phyloP scores from a whole-genome alignment of 176 grass and related monocot species.

The Avena sativa region DNA sequence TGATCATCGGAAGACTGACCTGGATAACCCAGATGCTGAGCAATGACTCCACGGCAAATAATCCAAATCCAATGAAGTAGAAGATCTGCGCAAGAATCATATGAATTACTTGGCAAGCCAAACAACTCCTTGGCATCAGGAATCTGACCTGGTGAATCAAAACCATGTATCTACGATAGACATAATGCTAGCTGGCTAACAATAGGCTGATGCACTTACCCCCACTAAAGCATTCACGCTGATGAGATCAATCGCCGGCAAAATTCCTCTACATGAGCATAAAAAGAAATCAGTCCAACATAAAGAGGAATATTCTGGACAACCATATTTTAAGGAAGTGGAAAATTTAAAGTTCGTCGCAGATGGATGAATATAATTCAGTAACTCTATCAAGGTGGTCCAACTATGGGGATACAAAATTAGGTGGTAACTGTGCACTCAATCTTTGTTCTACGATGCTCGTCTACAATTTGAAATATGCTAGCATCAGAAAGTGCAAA shows the following conservation, averaged over 20 bases:
- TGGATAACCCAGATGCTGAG: conserved; percentile 98
- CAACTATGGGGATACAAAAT: background rate
- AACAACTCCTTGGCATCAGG: conserved; percentile 4
- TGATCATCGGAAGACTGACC: conserved; percentile 51
- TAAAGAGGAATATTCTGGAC: background rate
- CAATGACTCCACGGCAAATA: conserved; percentile 88
- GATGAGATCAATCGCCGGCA: conserved; percentile 89
- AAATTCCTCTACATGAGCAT: conserved; percentile 75
- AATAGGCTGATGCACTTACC: conserved; percentile 52
- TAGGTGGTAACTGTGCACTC: background rate
- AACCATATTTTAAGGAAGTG: background rate
- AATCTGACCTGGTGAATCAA: background rate
- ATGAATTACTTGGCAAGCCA: conserved; percentile 23
- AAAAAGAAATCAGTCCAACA: conserved; percentile 11
- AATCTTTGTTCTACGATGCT: conserved; percentile 19
- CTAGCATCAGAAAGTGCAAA: conserved; percentile 19
- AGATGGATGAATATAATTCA: background rate
- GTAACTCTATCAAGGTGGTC: background rate
- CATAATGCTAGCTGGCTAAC: background rate
- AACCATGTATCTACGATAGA: conserved; percentile 3
- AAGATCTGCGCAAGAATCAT: conserved; percentile 68
- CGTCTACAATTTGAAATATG: background rate
- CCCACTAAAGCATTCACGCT: conserved; percentile 73
- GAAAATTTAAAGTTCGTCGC: background rate
- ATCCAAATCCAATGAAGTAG: conserved; percentile 94